Conservation (phyloP, 108 stramenopile genomes). For the Mayamaea pseudoterrestris region DNA sequence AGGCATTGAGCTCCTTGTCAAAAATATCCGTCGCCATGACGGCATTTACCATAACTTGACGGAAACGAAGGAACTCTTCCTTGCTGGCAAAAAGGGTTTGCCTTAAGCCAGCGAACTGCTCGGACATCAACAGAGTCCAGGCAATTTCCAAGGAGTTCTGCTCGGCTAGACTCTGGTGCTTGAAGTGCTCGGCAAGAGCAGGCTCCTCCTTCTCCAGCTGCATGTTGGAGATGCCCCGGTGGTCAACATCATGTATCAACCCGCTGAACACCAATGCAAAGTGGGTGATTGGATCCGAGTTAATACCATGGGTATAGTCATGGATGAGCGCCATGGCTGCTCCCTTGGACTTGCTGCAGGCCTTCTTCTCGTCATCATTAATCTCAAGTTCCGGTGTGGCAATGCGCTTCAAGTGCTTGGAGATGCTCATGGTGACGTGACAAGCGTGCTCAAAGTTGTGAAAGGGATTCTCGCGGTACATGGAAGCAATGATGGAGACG, state of each 20-base stretch:
- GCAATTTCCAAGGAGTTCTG: slow-evolving; percentile 6
- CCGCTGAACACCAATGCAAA: slow-evolving; percentile 25
- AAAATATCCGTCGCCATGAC: slow-evolving; percentile 12
- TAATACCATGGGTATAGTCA: slow-evolving; percentile 7
- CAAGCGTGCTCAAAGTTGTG: slow-evolving; percentile 11
- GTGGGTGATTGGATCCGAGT: slow-evolving; percentile 18
- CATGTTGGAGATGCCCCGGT: slow-evolving; percentile 2
- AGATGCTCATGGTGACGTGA: slow-evolving; percentile 3
- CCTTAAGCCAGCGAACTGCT: not conserved
- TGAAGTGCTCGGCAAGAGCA: slow-evolving; percentile 2
- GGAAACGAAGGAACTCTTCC: slow-evolving; percentile 1
- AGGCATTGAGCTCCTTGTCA: slow-evolving; percentile 2
- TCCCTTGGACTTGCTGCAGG: not conserved
- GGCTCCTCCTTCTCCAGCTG: not conserved
- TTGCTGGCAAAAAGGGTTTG: slow-evolving; percentile 1
- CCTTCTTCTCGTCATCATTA: not conserved
- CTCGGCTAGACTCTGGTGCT: slow-evolving; percentile 5
- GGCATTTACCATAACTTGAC: slow-evolving; percentile 6
- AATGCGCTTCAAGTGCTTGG: slow-evolving; percentile 2
- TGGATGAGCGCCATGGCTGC: not conserved
- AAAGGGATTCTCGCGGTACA: slow-evolving; percentile 6
- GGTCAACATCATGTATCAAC: slow-evolving; percentile 13
- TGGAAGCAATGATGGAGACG: slow-evolving; percentile 1
- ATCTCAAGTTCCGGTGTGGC: slow-evolving; percentile 1
- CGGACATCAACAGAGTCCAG: slow-evolving; percentile 1